Evolutionary conservation across 139 green algal genomes (phyloP).

Genomic region (Microglena sp.): DNA sequence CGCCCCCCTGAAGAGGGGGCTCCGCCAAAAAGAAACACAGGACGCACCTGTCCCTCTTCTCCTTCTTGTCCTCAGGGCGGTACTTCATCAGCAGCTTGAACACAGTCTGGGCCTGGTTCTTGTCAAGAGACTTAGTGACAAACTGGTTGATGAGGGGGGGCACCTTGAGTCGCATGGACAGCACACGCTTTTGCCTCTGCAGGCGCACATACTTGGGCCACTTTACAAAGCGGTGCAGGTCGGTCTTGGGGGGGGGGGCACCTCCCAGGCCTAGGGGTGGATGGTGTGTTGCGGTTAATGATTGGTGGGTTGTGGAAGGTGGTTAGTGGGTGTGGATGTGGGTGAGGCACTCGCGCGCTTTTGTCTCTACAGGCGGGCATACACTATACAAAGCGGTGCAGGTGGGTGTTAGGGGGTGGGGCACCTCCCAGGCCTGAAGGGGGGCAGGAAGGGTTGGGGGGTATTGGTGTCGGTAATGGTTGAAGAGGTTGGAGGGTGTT

Average conservation of each 20-base stretch:
- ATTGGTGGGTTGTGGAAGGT: too few relatives aligned
- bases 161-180: constrained; percentile 88
- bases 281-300: too few relatives aligned
- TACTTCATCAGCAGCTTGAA: constrained; percentile 99
- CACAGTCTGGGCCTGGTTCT: constrained; percentile 83
- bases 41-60: constrained; percentile 92
- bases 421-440: too few relatives aligned
- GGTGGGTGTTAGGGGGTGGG: constrained; percentile 76
- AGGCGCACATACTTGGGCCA: constrained; percentile 99
- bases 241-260: constrained; percentile 69
- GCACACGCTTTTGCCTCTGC: constrained; percentile 90
- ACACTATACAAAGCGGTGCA: constrained; percentile 98
- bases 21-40: too few relatives aligned
- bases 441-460: too few relatives aligned
- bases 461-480: too few relatives aligned
- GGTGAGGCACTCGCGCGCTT: too few relatives aligned
- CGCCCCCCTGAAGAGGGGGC: too few relatives aligned
- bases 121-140: constrained; percentile 12
- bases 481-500: too few relatives aligned
- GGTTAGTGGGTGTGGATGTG: too few relatives aligned
- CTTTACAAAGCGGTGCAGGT: constrained; percentile 96
- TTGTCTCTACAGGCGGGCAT: constrained; percentile 96
- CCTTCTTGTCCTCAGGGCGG: constrained; percentile 91
- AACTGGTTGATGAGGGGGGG: constrained; percentile 53
- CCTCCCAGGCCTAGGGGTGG: constrained; percentile 70